These are phyloP conservation scores for Irpex lacteus DNA, from an alignment of 1,284 basidiomycete species.

Conservation along the genomic window DNA sequence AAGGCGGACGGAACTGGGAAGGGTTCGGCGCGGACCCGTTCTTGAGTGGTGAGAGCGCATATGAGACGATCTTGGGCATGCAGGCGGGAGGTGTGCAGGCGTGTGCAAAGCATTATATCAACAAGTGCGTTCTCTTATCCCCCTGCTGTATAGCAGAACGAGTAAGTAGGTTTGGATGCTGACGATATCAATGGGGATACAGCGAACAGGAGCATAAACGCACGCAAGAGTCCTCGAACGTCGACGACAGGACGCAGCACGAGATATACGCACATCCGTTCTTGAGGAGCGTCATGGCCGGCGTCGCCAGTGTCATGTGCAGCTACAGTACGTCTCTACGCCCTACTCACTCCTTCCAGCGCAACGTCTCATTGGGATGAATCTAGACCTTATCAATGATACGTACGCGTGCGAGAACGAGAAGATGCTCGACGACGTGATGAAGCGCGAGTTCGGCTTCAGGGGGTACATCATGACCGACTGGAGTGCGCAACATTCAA, in stretches of 20 bases:
- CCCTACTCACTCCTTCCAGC: not conserved
- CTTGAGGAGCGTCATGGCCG: slow-evolving; percentile 72
- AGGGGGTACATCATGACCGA: slow-evolving; percentile 74
- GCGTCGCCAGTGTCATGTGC: slow-evolving; percentile 79
- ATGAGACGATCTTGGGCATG: slow-evolving; percentile 73
- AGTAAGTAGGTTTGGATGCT: too few relatives aligned
- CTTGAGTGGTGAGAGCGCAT: slow-evolving; percentile 68
- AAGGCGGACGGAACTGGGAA: slow-evolving; percentile 83
- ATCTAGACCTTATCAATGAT: slow-evolving; percentile 63
- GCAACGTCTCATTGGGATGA: not conserved
- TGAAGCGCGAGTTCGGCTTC: slow-evolving; percentile 81
- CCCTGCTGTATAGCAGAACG: too few relatives aligned
- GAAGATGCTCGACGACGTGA: slow-evolving; percentile 69
- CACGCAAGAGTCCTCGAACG: slow-evolving; percentile 53
- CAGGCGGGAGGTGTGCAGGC: slow-evolving; percentile 74
- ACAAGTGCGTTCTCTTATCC: slow-evolving; percentile 42
- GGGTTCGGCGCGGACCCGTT: slow-evolving; percentile 81
- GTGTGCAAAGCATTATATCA: slow-evolving; percentile 76
- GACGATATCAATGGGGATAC: not conserved
- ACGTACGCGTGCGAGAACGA: slow-evolving; percentile 81
- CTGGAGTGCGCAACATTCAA: slow-evolving; percentile 61
- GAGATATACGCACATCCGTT: slow-evolving; percentile 76
- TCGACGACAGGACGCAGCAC: slow-evolving; percentile 77
- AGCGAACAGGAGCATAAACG: slow-evolving; percentile 70
- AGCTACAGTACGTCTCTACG: slow-evolving; percentile 45